phyloP scores from a whole-genome alignment of 768 basidiomycete species.

The Aureoboletus auriporus region DNA sequence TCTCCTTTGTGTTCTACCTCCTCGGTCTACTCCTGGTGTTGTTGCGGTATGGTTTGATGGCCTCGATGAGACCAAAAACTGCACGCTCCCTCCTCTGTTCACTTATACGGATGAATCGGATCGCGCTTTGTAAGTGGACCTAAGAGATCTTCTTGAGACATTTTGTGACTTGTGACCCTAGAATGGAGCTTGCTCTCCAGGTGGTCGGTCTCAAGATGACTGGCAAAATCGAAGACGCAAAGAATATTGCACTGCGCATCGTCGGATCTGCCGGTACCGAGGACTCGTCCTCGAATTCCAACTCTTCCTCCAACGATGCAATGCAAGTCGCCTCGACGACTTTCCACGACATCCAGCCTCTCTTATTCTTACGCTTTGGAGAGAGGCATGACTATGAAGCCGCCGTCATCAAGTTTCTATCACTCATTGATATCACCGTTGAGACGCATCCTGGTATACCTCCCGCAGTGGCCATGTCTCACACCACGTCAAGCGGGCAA shows the following conservation, averaged over 20 bases:
- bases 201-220: constrained; percentile 97
- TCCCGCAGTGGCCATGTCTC: constrained; percentile 58
- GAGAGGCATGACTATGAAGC: constrained; percentile 67
- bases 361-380: constrained; percentile 51
- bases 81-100: constrained; percentile 60
- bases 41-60: constrained; percentile 91
- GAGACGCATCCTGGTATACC: constrained; percentile 41
- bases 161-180: constrained; percentile 30
- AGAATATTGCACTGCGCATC: constrained; percentile 90
- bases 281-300: constrained; percentile 34
- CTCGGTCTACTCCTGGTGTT: constrained; percentile 72
- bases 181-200: constrained; percentile 94
- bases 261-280: constrained; percentile 70
- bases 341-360: constrained; percentile 51
- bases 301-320: constrained; percentile 34
- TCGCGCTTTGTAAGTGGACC: constrained; percentile 66
- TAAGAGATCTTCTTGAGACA: constrained; percentile 1
- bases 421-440: constrained; percentile 65
- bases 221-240: constrained; percentile 89
- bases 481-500: constrained; percentile 69
- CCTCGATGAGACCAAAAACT: constrained; percentile 56
- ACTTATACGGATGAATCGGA: constrained; percentile 92
- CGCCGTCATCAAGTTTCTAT: constrained; percentile 76
- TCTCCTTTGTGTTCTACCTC: constrained; percentile 87
- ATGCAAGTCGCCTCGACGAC: constrained; percentile 52